Base-by-base conservation (phyloP, 495 filamentous ascomycete species). In the Talaromyces trachyspermus region DNA sequence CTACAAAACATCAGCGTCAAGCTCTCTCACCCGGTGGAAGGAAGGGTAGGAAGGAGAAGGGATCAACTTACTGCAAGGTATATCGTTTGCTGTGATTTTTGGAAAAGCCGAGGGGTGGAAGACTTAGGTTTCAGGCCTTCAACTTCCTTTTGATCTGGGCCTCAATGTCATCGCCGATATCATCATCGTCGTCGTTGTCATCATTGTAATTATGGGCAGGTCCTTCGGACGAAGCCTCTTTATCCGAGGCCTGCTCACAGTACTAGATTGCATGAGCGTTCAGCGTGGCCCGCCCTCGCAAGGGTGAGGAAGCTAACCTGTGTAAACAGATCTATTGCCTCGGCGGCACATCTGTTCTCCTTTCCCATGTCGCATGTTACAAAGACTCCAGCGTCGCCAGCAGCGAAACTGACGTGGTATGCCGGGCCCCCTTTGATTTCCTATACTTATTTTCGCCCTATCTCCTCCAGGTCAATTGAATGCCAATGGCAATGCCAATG, bases 311-410 rank as follows among this genome's bases (percentile, higher is more conserved):
- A 49, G 58, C 59, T 54, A 17, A 89, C 88, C 71, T 92, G 77
- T 14, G 83, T 76, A 58, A 95, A 87, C 25, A 96, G 61, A 59
- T 81, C 72, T 20, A 73, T 65, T 35, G 88, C 62, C 58, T 98
- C 92, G 27, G 69, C 72, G 2, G 85, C 75, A 15, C 87, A 88
- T 67, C 83, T 89, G 17, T 66, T 69, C 68, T 98, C 91, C 63
- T 77, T 84, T 43, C 79, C 80, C 62, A 82, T 81, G 25, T 89
- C 83, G 58, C 89, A 96, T 1, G 94, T 95, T 20, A 84, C 79
- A 77, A 91, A 96, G 23, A 97, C 85, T 9, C 92, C 92, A 36
- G 74, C 70, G 61, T 92, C 88, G 12, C 92, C 92, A 19, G 80
- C 70, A 52, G 87, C 80, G 48, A 89, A 78, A 14, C 29, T 12